Base-by-base conservation (phyloP, 2,329 filamentous ascomycete genomes). In the Arthrinium puccinioides region DNA sequence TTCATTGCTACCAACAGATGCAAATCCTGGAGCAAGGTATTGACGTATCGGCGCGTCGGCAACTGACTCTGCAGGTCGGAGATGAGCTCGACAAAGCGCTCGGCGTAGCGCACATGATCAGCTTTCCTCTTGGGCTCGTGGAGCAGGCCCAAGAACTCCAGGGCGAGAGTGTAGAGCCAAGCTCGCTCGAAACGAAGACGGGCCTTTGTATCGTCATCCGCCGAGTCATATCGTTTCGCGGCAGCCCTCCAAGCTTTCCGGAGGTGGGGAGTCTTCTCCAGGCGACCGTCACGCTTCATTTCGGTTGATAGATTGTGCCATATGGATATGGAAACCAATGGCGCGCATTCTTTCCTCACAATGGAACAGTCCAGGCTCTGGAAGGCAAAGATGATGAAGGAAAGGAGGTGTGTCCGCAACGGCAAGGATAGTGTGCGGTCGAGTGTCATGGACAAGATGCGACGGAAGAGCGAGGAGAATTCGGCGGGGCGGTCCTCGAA, bases 281-380 rank as follows among this genome's bases (percentile, higher is more conserved):
- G 71, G 38, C 80, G 76, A 23, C 68, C 67, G 38, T 94, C 86
- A 47, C 87, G 77, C 44, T 80, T 76, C 41, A 74, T 72, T 23
- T 94, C 87, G 39, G 76, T 84, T 21, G 86, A 84, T 25, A 98
- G 66, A 55, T 95, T 94, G 53, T 97, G 87, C 92, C 92, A 98
- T 51, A 92, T 87, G 1, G 86, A 83, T 50, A 98, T 95, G 10
- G 88, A 92, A 15, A 98, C 90, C 36, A 98, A 68, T 2, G 94
- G 87, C 6, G 90, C 92, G 61, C 92, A 97, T 67, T 98, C 92
- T 60, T 96, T 97, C 44, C 92, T 82, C 34, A 98, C 85, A 39
- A 94, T 76, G 25, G 77, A 76, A 55, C 81, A 89, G 58, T 98
- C 94, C 21, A 98, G 71, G 32, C 88, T 96, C 60, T 97, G 89